A percentile compares a stretch with the other conserved stretches of the same genome.
These are phyloP conservation scores for Ophiostoma quercus DNA, from an alignment of 2,329 filamentous ascomycete species.

Conservation along the genomic window DNA sequence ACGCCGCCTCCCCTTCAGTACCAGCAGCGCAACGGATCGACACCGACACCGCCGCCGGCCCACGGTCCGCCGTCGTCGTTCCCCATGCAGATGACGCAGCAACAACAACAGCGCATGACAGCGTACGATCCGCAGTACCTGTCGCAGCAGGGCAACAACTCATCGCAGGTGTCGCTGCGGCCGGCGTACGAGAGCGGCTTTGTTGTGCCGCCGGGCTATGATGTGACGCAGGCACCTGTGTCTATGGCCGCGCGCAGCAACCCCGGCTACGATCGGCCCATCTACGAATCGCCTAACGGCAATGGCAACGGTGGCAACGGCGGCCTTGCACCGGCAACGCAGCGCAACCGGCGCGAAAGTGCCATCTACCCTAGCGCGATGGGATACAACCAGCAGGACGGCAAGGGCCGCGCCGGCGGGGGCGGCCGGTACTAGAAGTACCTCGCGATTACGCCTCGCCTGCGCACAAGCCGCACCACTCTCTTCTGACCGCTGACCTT, in stretches of 20 bases:
- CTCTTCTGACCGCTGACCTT: constrained; percentile 18
- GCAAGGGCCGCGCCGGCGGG: constrained; percentile 46
- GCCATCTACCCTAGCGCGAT: constrained; percentile 44
- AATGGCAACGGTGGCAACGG: constrained; percentile 27
- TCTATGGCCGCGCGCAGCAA: constrained; percentile 29
- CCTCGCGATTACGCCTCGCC: constrained; percentile 19
- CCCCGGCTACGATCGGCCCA: constrained; percentile 39
- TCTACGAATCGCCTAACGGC: constrained; percentile 32
- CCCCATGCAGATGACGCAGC: constrained; percentile 15
- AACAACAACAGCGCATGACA: constrained; percentile 30
- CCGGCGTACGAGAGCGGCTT: constrained; percentile 31
- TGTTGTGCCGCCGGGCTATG: constrained; percentile 33
- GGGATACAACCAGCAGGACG: constrained; percentile 36
- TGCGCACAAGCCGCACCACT: constrained; percentile 24
- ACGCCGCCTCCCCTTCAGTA: constrained; percentile 43
- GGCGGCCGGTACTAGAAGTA: constrained; percentile 45
- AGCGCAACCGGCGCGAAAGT: constrained; percentile 52
- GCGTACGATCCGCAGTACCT: constrained; percentile 44
- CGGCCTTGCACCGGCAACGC: constrained; percentile 31
- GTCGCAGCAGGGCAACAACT: not conserved
- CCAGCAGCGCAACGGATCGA: constrained; percentile 30
- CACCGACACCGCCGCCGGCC: constrained; percentile 44
- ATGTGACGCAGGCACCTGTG: constrained; percentile 33
- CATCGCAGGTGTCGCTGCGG: constrained; percentile 22
- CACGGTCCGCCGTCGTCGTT: constrained; percentile 19